Percentiles rank a stretch among this genome's conserved stretches.
Conservation (phyloP, 371 early-diverging fungal species). For the Vairimorpha ceranae region DNA sequence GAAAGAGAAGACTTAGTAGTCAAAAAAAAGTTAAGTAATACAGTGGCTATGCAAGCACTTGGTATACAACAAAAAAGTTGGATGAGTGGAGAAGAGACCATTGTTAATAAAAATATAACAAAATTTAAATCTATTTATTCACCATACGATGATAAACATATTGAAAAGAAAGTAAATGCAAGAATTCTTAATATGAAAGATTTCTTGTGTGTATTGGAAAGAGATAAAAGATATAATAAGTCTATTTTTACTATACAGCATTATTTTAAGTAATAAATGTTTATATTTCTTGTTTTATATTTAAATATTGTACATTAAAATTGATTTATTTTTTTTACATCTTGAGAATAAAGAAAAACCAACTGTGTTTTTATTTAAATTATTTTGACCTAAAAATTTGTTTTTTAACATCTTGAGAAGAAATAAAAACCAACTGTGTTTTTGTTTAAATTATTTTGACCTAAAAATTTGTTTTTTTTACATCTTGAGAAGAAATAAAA, state of each 20-base stretch:
- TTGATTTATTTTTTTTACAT: too few species aligned
- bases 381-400: too few species aligned
- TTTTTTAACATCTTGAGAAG: too few species aligned
- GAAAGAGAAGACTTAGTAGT: constrained; percentile 64
- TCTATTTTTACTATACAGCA: constrained; percentile 62
- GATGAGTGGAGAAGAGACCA: constrained; percentile 52
- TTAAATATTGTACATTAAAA: too few species aligned
- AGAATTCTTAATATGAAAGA: constrained; percentile 61
- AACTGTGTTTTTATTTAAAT: too few species aligned
- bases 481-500: too few species aligned
- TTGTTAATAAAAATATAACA: constrained; percentile 48
- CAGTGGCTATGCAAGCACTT: constrained; percentile 63
- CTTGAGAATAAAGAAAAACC: too few species aligned
- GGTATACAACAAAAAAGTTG: constrained; percentile 62
- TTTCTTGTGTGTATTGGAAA: constrained; percentile 60
- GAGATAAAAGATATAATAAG: constrained; percentile 63
- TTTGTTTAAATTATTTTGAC: too few species aligned
- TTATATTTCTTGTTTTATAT: neutral
- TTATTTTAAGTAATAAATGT: constrained; percentile 49
- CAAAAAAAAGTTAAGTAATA: constrained; percentile 62
- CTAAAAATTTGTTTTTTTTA: too few species aligned
- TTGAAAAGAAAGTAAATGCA: constrained; percentile 52
- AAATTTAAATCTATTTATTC: constrained; percentile 58
- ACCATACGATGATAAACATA: constrained; percentile 58
- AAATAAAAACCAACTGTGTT: too few species aligned